Percentiles rank a stretch among this genome's conserved stretches.
Conservation (phyloP, 495 filamentous ascomycete species). For the Tricharina praecox region DNA sequence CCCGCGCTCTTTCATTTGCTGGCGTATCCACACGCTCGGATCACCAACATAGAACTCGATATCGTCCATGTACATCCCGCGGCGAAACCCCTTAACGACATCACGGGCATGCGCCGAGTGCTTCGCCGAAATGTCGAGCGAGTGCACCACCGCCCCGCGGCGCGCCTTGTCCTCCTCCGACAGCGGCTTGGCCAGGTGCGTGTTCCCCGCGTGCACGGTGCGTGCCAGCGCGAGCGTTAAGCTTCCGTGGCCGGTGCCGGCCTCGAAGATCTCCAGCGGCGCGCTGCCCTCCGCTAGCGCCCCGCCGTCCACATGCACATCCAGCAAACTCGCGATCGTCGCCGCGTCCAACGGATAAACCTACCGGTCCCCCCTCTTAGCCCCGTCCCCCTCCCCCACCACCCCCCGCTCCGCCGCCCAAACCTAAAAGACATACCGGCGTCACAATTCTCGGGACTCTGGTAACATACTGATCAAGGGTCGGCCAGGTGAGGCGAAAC, state of each 20-base stretch:
- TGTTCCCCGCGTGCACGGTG: constrained; percentile 60
- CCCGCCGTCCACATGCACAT: constrained; percentile 36
- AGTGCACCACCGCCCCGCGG: constrained; percentile 53
- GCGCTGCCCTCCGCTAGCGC: too few relatives aligned
- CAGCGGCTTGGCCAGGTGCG: constrained; percentile 12
- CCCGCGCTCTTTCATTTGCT: constrained; percentile 31
- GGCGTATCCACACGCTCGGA: constrained; percentile 43
- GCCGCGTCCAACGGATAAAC: constrained; percentile 58
- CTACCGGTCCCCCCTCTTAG: constrained; percentile 30
- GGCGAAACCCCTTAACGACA: constrained; percentile 46
- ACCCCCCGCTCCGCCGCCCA: constrained; percentile 5
- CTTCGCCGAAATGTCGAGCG: constrained; percentile 43
- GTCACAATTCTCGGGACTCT: constrained; percentile 49
- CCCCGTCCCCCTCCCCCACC: constrained; percentile 7
- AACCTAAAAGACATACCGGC: constrained; percentile 39
- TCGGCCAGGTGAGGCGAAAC: constrained; percentile 43
- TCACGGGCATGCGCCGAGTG: constrained; percentile 43
- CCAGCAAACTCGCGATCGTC: constrained; percentile 54
- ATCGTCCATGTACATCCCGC: constrained; percentile 47
- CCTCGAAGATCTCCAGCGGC: constrained; percentile 43
- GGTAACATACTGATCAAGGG: constrained; percentile 52
- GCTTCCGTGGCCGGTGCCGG: constrained; percentile 63
- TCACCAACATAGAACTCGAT: constrained; percentile 57
- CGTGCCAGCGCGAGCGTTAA: constrained; percentile 55
- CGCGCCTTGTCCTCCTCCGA: constrained; percentile 20